Base-by-base conservation (phyloP, 1,284 basidiomycete species). In the Rhodotorula sp. region DNA sequence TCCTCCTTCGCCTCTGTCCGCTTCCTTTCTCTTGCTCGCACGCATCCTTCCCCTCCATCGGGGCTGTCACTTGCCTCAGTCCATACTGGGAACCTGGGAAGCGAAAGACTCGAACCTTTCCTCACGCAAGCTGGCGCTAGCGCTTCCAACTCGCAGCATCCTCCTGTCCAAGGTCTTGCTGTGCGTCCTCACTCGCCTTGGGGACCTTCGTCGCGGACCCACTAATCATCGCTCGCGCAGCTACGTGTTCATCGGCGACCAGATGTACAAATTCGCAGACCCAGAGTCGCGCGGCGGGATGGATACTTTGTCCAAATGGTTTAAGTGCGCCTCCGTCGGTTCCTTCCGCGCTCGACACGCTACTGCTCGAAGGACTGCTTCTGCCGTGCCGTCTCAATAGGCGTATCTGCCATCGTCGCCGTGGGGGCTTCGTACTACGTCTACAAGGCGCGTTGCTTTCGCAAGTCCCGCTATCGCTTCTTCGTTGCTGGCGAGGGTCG, bases 221-320 rank as follows among this genome's bases (percentile, higher is more conserved):
- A n/a, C n/a, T n/a, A n/a, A n/a, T n/a, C n/a, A n/a, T n/a, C n/a
- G n/a, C n/a, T n/a, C n/a, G n/a, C 10, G 24, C 52, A 68, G 67
- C 6, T 85, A 89, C 66, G 86, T 88, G 30, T 91, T 91, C 78
- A 86, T 91, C 65, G 90, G 90, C 2, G 88, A 88, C 1, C 85
- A 87, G 28, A 85, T 91, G 56, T 89, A 88, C 53, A 83, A 83
- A 28, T 81, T 92, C n/a, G 88, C 90, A 6, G 90, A 92, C 74
- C 89, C 89, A 40, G 84, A 88, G 75, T 86, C 87, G 71, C 84
- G 90, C 54, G 83, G 82, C 44, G 81, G 87, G 57, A 92, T 92
- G 89, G 89, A 91, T 77, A 58, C 75, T 87, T 87, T 84, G 59
- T 86, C 87, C 2, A 89, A 87, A 78, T 79, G 89, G 40, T 73